Conservation (phyloP, 1,284 basidiomycete genomes). For the Melampsora larici-populina region DNA sequence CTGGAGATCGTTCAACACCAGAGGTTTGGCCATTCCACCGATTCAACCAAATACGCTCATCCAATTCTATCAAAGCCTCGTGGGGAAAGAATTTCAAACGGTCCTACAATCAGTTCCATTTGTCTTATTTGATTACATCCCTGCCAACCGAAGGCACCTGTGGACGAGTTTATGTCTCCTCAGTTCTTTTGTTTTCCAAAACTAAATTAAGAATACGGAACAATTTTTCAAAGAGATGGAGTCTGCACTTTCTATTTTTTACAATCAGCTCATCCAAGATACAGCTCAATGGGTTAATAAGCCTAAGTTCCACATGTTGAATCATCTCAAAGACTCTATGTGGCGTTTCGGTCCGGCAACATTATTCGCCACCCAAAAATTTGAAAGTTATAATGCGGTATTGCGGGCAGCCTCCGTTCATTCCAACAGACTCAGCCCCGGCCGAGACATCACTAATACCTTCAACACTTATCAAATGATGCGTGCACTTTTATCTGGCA, state of each 20-base stretch:
- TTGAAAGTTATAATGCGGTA: not conserved
- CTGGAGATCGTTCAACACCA: too few relatives aligned
- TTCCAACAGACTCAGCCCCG: not conserved
- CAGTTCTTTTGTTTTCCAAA: conserved; percentile 55
- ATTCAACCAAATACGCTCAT: conserved; percentile 47
- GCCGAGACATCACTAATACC: not conserved
- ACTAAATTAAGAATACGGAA: conserved; percentile 53
- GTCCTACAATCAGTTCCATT: conserved; percentile 56
- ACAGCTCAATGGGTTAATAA: conserved; percentile 51
- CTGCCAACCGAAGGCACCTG: conserved; percentile 44
- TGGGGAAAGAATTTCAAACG: too few relatives aligned
- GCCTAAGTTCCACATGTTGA: conserved; percentile 1
- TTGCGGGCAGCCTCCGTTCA: not conserved
- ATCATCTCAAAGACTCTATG: conserved; percentile 47
- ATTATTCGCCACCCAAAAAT: not conserved
- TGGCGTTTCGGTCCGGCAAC: not conserved
- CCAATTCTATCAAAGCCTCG: too few relatives aligned
- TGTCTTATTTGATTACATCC: conserved; percentile 53
- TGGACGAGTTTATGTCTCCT: conserved; percentile 47
- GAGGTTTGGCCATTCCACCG: too few relatives aligned
- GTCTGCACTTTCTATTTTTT: not conserved
- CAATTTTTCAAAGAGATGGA: conserved; percentile 50
- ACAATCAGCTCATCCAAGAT: not conserved
- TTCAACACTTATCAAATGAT: not conserved
- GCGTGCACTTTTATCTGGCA: not conserved